Evolutionary conservation across 2,329 filamentous ascomycete genomes (phyloP), one percentile per base, ranked within the genome.

Genomic region (Colletotrichum aenigma): DNA sequence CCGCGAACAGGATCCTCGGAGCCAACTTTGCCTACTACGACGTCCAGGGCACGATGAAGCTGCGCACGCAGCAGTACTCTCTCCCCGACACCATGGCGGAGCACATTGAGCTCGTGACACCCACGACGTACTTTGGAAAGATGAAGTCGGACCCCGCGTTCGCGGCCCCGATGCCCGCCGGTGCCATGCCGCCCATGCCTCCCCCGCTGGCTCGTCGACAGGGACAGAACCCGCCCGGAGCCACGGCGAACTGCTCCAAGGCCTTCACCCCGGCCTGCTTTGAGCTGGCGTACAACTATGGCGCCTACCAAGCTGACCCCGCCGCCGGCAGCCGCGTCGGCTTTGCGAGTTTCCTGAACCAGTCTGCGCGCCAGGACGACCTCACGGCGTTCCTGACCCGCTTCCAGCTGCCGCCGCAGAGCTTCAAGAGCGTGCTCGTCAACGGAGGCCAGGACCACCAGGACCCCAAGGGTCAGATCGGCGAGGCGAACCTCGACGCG

Each of bases 401-500:
- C 4, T 88, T 84, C 76, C 81, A 83, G 48, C 85, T 89, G 21
- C 82, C 87, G 2, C 75, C 78, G 6, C 85, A 89, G 61, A 87
- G 88, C 75, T 88, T 88, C 79, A 83, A 84, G 13, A 83, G 85
- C 18, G 80, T 83, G 16, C 73, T 85, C 36, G 83, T 87, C 75
- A 86, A 86, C 73, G 85, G 84, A 16, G 86, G 81, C 1, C 77
- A 81, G 30, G 84, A 87, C 68, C 82, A 87, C 77, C 86, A 88
- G 70, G 78, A 84, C 70, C 69, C 79, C 56, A 73, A 72, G 15
- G 78, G 79, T 26, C 75, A 76, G 36, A 78, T 80, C 9, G 77
- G 93, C 32, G 91, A 96, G 18, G 89, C 91, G 12, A 88, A 90
- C 76, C 88, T 97, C 28, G 91, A 94, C 80, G 91, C 92, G 6